A percentile compares a stretch with the other conserved stretches of the same genome.
Conservation (phyloP, 164 flowering plant species). For the Paratinospora sagittata region DNA sequence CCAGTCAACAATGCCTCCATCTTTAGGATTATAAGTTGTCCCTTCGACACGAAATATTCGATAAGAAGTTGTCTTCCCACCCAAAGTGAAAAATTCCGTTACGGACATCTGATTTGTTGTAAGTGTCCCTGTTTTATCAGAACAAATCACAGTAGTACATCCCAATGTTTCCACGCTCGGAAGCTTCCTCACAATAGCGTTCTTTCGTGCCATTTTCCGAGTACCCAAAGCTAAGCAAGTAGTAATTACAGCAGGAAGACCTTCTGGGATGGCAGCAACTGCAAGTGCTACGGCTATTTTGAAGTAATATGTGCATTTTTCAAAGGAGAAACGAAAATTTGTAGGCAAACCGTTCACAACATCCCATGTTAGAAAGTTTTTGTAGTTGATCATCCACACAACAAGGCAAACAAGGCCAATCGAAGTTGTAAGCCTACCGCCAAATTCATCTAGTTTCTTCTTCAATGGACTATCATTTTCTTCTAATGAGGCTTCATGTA, state of each 20-base stretch:
- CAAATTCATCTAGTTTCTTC: conserved; percentile 88
- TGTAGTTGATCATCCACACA: conserved; percentile 84
- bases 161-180: conserved; percentile 93
- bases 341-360: conserved; percentile 61
- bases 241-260: conserved; percentile 91
- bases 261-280: conserved; percentile 96
- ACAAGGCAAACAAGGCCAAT: conserved; percentile 72
- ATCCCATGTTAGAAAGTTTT: conserved; percentile 75
- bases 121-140: conserved; percentile 88
- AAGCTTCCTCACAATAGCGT: conserved; percentile 84
- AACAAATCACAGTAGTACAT: conserved; percentile 89
- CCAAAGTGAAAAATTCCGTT: conserved; percentile 67
- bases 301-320: conserved; percentile 86
- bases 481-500: conserved; percentile 85
- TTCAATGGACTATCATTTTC: conserved; percentile 75
- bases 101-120: conserved; percentile 95
- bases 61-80: conserved; percentile 52
- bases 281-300: conserved; percentile 90
- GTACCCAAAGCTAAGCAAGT: conserved; percentile 91
- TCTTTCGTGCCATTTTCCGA: conserved; percentile 88
- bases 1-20: conserved; percentile 87
- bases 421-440: conserved; percentile 62
- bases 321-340: conserved; percentile 69
- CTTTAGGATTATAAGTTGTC: conserved; percentile 83
- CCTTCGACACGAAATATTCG: conserved; percentile 69